Percentiles rank a stretch among this genome's conserved stretches.
Conservation (phyloP, 495 filamentous ascomycete species). For the Tetracladium setigerum region DNA sequence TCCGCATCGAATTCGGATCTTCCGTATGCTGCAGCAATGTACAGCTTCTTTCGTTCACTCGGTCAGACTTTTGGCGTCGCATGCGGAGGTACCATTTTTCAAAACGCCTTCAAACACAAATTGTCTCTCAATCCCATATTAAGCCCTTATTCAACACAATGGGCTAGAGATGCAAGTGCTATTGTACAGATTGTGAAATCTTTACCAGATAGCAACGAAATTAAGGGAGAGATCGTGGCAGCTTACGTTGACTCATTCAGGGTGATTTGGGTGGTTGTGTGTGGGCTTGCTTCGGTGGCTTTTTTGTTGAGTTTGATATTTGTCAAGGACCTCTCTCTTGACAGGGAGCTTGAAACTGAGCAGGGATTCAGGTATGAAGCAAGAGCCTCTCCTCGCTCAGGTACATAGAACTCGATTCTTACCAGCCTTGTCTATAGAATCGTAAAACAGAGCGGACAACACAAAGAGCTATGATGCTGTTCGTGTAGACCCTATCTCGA, state of each 20-base stretch:
- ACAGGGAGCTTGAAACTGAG: conserved; percentile 14
- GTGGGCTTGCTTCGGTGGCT: conserved; percentile 17
- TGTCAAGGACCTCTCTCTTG: conserved; percentile 10
- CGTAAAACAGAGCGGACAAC: too few species aligned
- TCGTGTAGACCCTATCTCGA: too few species aligned
- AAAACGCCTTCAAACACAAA: conserved; percentile 47
- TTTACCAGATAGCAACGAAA: conserved; percentile 33
- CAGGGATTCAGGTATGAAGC: conserved; percentile 15
- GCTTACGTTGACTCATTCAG: conserved; percentile 51
- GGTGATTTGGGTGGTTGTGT: conserved; percentile 48
- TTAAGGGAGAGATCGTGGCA: conserved; percentile 35
- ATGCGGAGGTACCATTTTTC: conserved; percentile 47
- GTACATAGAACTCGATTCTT: too few species aligned
- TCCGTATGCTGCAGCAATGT: conserved; percentile 51
- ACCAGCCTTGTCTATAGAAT: too few species aligned
- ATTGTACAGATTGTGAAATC: conserved; percentile 50
- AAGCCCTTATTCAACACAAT: conserved; percentile 32
- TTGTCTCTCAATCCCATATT: conserved; percentile 35
- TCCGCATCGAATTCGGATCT: conserved; percentile 35
- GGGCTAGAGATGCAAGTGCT: conserved; percentile 48
- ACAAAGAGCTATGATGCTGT: too few species aligned
- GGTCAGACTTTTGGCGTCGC: conserved; percentile 43
- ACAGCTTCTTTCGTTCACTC: conserved; percentile 50
- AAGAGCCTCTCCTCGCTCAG: too few species aligned
- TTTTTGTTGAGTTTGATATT: conserved; percentile 13